Percentiles rank a stretch among this genome's conserved stretches.
Conservation (phyloP, 345 rosid species). For the Syzygium oleosum region DNA sequence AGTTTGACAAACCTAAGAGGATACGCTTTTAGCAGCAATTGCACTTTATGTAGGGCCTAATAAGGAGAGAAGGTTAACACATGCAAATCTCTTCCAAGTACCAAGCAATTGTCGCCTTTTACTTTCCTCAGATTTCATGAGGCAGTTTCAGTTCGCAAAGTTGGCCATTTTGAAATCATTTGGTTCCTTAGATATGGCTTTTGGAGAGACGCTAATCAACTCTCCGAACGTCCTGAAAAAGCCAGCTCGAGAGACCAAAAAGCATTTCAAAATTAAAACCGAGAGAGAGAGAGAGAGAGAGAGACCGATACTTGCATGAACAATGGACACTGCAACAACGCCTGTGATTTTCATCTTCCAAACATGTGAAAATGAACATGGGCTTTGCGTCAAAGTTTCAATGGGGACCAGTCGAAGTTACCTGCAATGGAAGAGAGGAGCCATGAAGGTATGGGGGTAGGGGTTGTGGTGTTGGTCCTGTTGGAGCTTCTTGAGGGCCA, state of each 20-base stretch:
- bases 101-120: not conserved
- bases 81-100: not conserved
- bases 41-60: not conserved
- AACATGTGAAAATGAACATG: not conserved
- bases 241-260: not conserved
- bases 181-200: not conserved
- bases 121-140: not conserved
- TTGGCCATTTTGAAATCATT: not conserved
- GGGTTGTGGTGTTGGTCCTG: not conserved
- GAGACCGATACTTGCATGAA: not conserved
- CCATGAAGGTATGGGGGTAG: slow-evolving; percentile 6
- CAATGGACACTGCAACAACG: not conserved
- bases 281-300: not conserved
- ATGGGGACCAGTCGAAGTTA: not conserved
- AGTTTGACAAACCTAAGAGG: not conserved
- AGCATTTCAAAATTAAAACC: not conserved
- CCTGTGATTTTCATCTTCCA: not conserved
- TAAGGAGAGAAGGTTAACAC: not conserved
- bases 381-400: not conserved
- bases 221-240: not conserved
- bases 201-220: not conserved
- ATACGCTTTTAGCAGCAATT: not conserved
- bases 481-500: not conserved
- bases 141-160: not conserved
- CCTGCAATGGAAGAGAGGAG: slow-evolving; percentile 12